Evolutionary conservation across 805 yeast species (phyloP), one percentile per base, ranked within the genome.

Genomic region (Barnettozyma sucrosica): DNA sequence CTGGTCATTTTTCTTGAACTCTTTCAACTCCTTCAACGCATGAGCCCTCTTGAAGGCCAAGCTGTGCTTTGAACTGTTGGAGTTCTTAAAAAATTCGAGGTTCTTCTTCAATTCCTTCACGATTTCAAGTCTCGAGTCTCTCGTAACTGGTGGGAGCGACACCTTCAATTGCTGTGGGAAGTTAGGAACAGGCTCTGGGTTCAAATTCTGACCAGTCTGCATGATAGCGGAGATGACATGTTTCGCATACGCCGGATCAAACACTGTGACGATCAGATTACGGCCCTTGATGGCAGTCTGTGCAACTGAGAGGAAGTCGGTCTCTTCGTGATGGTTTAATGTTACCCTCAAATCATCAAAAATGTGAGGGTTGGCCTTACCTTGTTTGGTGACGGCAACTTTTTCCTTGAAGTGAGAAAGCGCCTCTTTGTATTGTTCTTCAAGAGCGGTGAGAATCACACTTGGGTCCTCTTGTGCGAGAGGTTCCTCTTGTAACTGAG

Each of bases 241-340:
- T 56, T 87, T 84, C 36, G 80, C 74, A 54, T 86, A 76, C 44
- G 73, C 74, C 7, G 96, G 95, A 59, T 92, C 97, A 64, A 84
- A 92, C 2, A 89, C 90, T 0, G 96, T 89, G n/a, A 92, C 78
- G 45, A 88, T 70, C 55, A 79, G 73, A 56, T 86, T 75, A 24
- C 74, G 70, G 7, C 92, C 93, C 55, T 83, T 83, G 45, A 79
- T 55, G 0, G 84, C 68, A 3, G 92, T 83, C 51, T 82, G 83
- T 1, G 96, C 96, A 25, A 88, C 66, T 26, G 80, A 71, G 3
- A 79, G 75, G 61, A 83, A 84, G 3, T 73, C 73, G 2, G 60
- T 62, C 7, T 68, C 63, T 44, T 74, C 70, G 13, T 75, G 70
- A 38, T 76, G 73, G 32, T 72, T 74, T 3, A 77, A 56, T 16